These are phyloP conservation scores for Macadamia tetraphylla DNA, from an alignment of 164 flowering plant species.

Conservation along the genomic window DNA sequence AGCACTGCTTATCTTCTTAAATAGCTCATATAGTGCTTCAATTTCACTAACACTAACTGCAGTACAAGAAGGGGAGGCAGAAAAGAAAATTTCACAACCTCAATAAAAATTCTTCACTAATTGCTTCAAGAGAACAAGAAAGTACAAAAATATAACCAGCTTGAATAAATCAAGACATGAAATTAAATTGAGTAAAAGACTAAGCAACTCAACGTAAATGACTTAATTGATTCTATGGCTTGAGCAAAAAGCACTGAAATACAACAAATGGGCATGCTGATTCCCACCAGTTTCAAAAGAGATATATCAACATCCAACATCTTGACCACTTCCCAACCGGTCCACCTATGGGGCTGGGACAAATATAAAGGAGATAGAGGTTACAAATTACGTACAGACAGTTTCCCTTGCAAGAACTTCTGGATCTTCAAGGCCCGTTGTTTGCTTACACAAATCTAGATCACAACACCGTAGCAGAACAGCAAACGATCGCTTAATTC, in stretches of 20 bases:
- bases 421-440: conserved; percentile 55
- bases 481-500: conserved; percentile 51
- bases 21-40: conserved; percentile 59
- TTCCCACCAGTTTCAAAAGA: no score
- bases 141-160: not conserved
- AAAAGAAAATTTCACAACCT: not conserved
- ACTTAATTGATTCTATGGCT: not conserved
- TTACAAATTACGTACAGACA: conserved; percentile 42
- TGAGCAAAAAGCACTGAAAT: not conserved
- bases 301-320: no score
- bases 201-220: not conserved
- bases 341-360: no score
- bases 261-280: not conserved
- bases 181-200: not conserved
- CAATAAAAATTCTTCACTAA: not conserved
- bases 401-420: conserved; percentile 68
- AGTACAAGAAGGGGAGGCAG: not conserved
- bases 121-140: not conserved
- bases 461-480: conserved; percentile 46
- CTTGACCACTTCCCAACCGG: no score
- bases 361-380: no score
- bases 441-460: conserved; percentile 38
- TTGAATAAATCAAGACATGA: not conserved
- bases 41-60: conserved; percentile 72
- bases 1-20: conserved; percentile 63